Base-by-base conservation (phyloP, 441 rosid species). In the Viola pubescens region DNA sequence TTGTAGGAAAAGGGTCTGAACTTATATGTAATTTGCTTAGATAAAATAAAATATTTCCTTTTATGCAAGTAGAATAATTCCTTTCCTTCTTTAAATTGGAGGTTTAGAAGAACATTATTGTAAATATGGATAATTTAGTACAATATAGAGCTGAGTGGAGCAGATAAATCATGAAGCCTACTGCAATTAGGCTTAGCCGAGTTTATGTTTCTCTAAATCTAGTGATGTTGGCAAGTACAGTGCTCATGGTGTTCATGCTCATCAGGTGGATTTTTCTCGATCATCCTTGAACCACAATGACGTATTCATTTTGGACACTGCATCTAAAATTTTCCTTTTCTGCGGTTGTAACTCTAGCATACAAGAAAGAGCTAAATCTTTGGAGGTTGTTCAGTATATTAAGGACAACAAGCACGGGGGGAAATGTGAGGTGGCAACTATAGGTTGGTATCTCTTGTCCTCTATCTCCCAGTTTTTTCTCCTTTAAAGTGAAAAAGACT, bases 291-390 rank as follows among this genome's bases (percentile, higher is more conserved):
- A 86, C 70, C 96, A 88, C 71, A 75, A 78, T 58, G 95, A 86
- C 50, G 84, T 86, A 0, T 88, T 88, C 70, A 76, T 91, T 67
- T 83, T 91, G 49, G 96, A 91, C 64, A 86, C 96, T 46, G 86
- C 87, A 71, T 85, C 94, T 65, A 88, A 91, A 77, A 80, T 91
- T 65, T 91, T 83, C 71, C 91, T 79, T 39, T 91, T 91, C 69
- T 81, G 84, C 73, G 98, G 98, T 38, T 85, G 84, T 63, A 88
- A 91, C 75, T 88, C 98, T 56, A 81, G 77, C 63, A 77, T 81
- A 60, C 96, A 91, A 73, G 98, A 86, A 79, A 86, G 98, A 75
- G 98, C 98, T 70, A 87, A 85, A 80, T 85, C 91, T 48, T 72
- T 91, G 80, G 98, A 88, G 79, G 96, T 91, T 65, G 98, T 91